phyloP scores from a whole-genome alignment of 176 grass and related monocot species.

The Aegilops longissima region DNA sequence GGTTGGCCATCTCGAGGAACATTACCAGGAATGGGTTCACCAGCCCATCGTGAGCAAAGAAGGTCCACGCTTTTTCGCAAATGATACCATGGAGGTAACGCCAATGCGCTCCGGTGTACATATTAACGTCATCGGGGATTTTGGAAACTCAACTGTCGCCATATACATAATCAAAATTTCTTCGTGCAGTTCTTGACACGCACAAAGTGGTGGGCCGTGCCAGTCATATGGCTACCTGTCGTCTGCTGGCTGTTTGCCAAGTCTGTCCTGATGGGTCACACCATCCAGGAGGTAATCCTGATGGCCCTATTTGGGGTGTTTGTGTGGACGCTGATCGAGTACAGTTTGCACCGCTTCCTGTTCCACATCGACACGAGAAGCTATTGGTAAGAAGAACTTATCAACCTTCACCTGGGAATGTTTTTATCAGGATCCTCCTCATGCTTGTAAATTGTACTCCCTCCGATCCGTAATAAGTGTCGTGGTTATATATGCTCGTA shows the following conservation, averaged over 20 bases:
- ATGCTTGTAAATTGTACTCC: neutral
- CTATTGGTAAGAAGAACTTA: conserved; percentile 54
- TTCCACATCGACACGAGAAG: conserved; percentile 84
- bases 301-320: conserved; percentile 63
- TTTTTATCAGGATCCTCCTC: neutral
- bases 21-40: conserved; percentile 97
- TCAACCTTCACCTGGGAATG: neutral
- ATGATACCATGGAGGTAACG: conserved; percentile 67
- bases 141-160: neutral
- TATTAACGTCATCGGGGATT: neutral
- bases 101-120: neutral
- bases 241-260: conserved; percentile 57
- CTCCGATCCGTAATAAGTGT: no score
- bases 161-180: neutral
- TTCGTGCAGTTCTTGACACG: conserved; percentile 69
- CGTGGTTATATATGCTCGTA: neutral
- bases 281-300: conserved; percentile 44
- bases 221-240: conserved; percentile 86
- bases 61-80: conserved; percentile 74
- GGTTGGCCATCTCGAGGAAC: conserved; percentile 88
- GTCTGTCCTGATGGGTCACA: conserved; percentile 66
- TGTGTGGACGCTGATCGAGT: conserved; percentile 89
- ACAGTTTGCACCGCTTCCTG: conserved; percentile 86
- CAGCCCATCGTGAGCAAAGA: conserved; percentile 93
- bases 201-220: conserved; percentile 90